Evolutionary conservation across 192 early-diverging fungal genomes (phyloP), one percentile per base, ranked within the genome.

Genomic region (Coemansia sp.): DNA sequence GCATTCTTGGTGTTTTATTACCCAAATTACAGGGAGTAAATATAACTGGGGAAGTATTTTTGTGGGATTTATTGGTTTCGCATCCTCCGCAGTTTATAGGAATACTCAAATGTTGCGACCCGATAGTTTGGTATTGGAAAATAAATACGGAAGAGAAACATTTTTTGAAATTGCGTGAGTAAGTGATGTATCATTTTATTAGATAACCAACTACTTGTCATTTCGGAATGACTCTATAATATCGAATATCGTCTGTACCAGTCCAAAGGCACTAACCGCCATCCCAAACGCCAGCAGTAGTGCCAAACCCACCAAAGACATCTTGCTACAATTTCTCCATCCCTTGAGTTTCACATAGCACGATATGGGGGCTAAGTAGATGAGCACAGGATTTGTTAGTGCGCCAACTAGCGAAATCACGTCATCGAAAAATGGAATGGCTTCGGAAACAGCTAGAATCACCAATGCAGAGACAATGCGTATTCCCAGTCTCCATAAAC

Each of bases 341-440:
- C 90, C 90, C 51, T 85, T 86, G 23, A 93, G 66, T 50, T 83
- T 79, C 45, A 85, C 82, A 66, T 88, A 88, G 67, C 86, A 92
- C 13, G 88, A 41, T 22, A 92, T 82, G 0, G 92, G 92, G 55
- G 92, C 81, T 11, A 91, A 69, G 63, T 90, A 91, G 24, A 93
- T 86, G 1, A 93, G 67, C 8, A 85, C 73, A 12, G 83, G 85
- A 38, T 87, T 89, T 45, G 88, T 85, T 22, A 92, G 77, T 0
- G 90, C 85, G 4, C 92, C 88, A 24, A 93, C 65, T 0, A 93
- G 72, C 32, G 86, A 85, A 77, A 93, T 69, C 20, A 91, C 77
- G 57, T 92, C 90, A 27, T 88, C 85, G 59, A 93, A 92, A 68
- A 82, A 90, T 4, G 90, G 89, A 7, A 92, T 73, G 32, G 78